Evolutionary conservation across 2,329 filamentous ascomycete species (phyloP).

Genomic region (Pezicula neosporulosa): DNA sequence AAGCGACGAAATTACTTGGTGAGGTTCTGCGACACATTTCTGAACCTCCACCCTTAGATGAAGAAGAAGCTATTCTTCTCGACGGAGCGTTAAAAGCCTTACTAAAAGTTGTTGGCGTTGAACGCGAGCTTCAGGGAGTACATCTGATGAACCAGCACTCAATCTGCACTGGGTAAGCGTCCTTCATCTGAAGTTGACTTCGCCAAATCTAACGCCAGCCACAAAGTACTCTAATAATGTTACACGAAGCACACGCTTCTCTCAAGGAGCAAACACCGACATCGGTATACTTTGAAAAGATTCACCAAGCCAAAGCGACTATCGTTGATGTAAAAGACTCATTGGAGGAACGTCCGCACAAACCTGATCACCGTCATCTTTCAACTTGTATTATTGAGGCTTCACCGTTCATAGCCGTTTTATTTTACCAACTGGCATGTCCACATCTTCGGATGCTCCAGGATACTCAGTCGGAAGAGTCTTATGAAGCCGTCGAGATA

Average conservation of each 20-base stretch:
- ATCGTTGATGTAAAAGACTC: not conserved
- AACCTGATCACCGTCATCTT: not conserved
- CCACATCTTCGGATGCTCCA: conserved; percentile 5
- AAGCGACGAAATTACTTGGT: conserved; percentile 28
- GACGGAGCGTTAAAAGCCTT: conserved; percentile 10
- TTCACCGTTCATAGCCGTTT: conserved; percentile 10
- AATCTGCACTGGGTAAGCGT: conserved; percentile 10
- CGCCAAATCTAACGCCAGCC: not conserved
- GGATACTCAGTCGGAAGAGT: conserved; percentile 4
- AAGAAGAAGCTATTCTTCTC: conserved; percentile 11
- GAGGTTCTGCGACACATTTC: conserved; percentile 22
- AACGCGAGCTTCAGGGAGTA: conserved; percentile 7
- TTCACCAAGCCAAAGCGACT: conserved; percentile 1
- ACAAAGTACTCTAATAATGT: conserved; percentile 7
- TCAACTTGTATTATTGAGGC: conserved; percentile 6
- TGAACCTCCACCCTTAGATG: not conserved
- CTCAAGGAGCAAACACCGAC: not conserved
- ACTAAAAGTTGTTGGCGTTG: conserved; percentile 2
- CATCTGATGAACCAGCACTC: conserved; percentile 12
- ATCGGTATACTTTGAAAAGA: conserved; percentile 1
- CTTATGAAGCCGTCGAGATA: conserved; percentile 1
- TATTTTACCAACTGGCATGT: conserved; percentile 8
- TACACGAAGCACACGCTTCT: conserved; percentile 11
- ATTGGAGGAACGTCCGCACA: not conserved
- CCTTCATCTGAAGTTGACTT: not conserved